These are phyloP conservation scores for Mortierella polycephala DNA, from an alignment of 371 early-diverging fungal genomes.

Conservation along the genomic window DNA sequence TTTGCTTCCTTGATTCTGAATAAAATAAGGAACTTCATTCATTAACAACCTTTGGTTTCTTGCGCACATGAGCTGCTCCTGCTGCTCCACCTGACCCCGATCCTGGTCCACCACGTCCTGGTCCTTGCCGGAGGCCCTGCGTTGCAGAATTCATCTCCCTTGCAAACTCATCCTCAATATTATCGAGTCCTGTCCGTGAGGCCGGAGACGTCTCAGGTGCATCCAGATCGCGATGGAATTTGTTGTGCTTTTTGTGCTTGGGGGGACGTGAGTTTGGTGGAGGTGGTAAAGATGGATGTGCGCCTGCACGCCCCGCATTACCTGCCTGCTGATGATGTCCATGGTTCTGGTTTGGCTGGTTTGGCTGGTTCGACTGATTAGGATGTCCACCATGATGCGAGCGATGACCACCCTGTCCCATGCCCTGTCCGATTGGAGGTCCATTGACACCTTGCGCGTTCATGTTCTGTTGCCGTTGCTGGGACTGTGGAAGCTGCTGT, in stretches of 20 bases:
- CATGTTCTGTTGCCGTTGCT: constrained; percentile 5
- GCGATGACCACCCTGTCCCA: constrained; percentile 6
- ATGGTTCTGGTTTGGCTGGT: constrained; percentile 3
- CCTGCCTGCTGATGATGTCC: not conserved
- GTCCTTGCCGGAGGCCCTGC: constrained; percentile 6
- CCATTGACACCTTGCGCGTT: constrained; percentile 11
- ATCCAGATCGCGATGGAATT: constrained; percentile 44
- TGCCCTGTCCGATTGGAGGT: constrained; percentile 5
- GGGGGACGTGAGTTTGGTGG: constrained; percentile 9
- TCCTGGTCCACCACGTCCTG: constrained; percentile 2
- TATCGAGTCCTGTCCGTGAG: constrained; percentile 34
- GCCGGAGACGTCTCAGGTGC: constrained; percentile 52
- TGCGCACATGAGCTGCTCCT: constrained; percentile 34
- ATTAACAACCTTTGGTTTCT: constrained; percentile 31
- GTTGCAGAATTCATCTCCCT: constrained; percentile 36
- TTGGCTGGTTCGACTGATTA: constrained; percentile 4
- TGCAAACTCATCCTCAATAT: constrained; percentile 39
- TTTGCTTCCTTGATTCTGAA: constrained; percentile 1
- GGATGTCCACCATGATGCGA: not conserved
- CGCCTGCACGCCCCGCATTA: constrained; percentile 1
- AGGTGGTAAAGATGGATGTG: constrained; percentile 9
- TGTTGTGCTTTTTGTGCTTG: constrained; percentile 30
- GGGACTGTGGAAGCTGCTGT: not conserved
- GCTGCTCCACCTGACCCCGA: constrained; percentile 7
- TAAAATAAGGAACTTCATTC: constrained; percentile 1